Base-by-base conservation (phyloP, 148 eudicot species). In the Diospyros lotus region DNA sequence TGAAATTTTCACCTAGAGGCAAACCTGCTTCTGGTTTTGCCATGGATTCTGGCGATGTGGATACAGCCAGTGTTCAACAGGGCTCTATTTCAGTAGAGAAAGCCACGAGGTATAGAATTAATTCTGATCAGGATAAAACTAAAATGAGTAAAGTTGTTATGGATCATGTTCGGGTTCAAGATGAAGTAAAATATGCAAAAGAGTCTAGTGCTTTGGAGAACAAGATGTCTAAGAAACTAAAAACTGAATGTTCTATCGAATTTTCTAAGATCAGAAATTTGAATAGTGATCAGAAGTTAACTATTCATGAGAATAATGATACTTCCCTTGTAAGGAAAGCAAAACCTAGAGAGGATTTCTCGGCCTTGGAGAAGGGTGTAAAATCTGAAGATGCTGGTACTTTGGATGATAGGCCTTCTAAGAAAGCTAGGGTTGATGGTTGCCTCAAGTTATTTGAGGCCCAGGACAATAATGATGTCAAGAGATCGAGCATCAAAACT, bases 211-310 rank as follows among this genome's bases (percentile, higher is more conserved):
- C 67, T 53, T 54, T 68, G 71, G 80, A 84, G 12, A 86, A 56
- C 68, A 77, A 65, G 45, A 73, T 76, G 42, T 46, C 72, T 46
- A 88, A 87, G 82, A 86, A 82, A 67, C 65, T 68, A 44, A 87
- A 77, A 71, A 59, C 61, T 64, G 80, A 76, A 42, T 44, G 55
- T 69, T n/a, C 78, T 42, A 9, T 51, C 55, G 77, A 53, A 68
- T 38, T 8, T 15, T 9, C 71, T 3, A 62, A 80, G 12, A 58
- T 43, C 45, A 64, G 60, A 56, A 68, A 56, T 15, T 39, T 60
- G 5, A 73, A 65, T 9, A 45, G 66, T 12, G 13, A 8, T 50
- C 14, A 50, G 42, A 73, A 45, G 18, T 46, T 18, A 5, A 46
- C 44, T 2, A 38, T 73, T 10, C 7, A 68, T 9, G 42, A 9